Conservation (phyloP, 176 grass and related monocot genomes). For the Avena eriantha region DNA sequence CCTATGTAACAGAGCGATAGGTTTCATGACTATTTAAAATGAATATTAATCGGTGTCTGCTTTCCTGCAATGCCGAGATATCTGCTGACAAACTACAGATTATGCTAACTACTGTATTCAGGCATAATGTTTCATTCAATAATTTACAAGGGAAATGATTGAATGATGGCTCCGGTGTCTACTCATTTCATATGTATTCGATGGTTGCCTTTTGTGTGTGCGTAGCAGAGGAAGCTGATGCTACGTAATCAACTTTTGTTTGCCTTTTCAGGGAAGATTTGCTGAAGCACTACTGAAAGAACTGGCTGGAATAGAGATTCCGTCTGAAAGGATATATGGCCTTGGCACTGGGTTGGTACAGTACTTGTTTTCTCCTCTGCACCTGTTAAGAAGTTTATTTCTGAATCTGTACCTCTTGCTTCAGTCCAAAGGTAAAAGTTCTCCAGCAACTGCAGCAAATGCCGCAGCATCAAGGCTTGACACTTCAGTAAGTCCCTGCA, state of each 20-base stretch:
- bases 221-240: not conserved
- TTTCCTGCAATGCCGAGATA: not conserved
- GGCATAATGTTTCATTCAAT: not conserved
- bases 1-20: not conserved
- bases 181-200: slow-evolving; percentile 7
- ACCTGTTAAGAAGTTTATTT: slow-evolving; percentile 2
- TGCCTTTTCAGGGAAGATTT: slow-evolving; percentile 74
- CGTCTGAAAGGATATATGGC: slow-evolving; percentile 87
- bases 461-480: slow-evolving; percentile 69
- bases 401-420: slow-evolving; percentile 36
- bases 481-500: slow-evolving; percentile 69
- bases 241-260: not conserved
- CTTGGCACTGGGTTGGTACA: slow-evolving; percentile 81
- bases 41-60: not conserved
- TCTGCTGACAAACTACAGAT: not conserved
- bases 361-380: slow-evolving; percentile 12
- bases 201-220: not conserved
- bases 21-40: slow-evolving; percentile 7
- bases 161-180: not conserved
- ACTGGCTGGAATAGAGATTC: slow-evolving; percentile 78
- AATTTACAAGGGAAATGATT: not conserved
- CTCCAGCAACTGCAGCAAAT: slow-evolving; percentile 80
- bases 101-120: not conserved
- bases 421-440: slow-evolving; percentile 86
- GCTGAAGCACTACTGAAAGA: slow-evolving; percentile 80